These are phyloP conservation scores for Penicillium coffeae DNA, from an alignment of 495 filamentous ascomycete genomes.

Conservation along the genomic window DNA sequence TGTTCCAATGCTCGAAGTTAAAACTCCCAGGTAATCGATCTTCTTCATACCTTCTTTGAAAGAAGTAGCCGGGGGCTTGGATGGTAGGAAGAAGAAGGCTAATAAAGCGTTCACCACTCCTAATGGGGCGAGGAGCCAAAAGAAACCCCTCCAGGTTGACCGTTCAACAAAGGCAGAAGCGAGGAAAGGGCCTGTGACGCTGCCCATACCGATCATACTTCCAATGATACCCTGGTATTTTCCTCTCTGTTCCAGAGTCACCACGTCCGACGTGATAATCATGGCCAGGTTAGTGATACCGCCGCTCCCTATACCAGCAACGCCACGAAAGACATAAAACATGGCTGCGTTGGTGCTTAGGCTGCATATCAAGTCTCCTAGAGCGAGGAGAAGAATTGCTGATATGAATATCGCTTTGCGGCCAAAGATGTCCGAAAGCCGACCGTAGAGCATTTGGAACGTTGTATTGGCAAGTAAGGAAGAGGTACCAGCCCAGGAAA, in stretches of 20 bases:
- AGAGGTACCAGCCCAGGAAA: slow-evolving; percentile 76
- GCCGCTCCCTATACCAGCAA: slow-evolving; percentile 53
- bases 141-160: slow-evolving; percentile 46
- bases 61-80: slow-evolving; percentile 31
- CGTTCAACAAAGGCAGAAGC: slow-evolving; percentile 41
- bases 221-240: slow-evolving; percentile 46
- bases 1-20: slow-evolving; percentile 48
- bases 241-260: slow-evolving; percentile 42
- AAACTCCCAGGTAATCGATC: slow-evolving; percentile 54
- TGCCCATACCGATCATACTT: slow-evolving; percentile 38
- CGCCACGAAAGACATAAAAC: slow-evolving; percentile 54
- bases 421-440: slow-evolving; percentile 57
- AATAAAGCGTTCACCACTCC: slow-evolving; percentile 38
- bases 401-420: slow-evolving; percentile 49
- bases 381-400: slow-evolving; percentile 44
- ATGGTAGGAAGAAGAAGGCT: slow-evolving; percentile 41
- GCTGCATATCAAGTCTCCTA: slow-evolving; percentile 52
- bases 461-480: slow-evolving; percentile 70
- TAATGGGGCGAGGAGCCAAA: slow-evolving; percentile 42
- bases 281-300: slow-evolving; percentile 49
- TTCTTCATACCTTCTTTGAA: slow-evolving; percentile 43
- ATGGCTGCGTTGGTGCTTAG: slow-evolving; percentile 46
- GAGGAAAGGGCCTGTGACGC: slow-evolving; percentile 44
- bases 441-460: slow-evolving; percentile 61
- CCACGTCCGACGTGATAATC: slow-evolving; percentile 50